Base-by-base conservation (phyloP, 495 filamentous ascomycete genomes). In the Lentithecium fluviatile region DNA sequence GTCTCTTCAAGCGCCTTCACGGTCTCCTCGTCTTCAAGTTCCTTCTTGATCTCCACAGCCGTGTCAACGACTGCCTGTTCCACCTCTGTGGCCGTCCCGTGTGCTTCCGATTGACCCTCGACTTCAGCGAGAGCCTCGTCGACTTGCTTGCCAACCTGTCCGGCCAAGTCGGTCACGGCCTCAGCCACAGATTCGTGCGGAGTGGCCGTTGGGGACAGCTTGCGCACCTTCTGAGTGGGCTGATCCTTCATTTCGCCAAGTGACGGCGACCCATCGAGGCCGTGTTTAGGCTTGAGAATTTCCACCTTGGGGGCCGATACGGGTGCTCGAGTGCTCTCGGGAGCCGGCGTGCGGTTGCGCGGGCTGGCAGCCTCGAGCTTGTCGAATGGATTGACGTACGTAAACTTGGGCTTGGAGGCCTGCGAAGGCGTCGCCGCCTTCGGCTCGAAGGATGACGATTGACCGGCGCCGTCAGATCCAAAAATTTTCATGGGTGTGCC, bases 311-410 rank as follows among this genome's bases (percentile, higher is more conserved):
- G 68, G 6, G 58, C 37, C 29, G 29, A 10, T 32, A 10, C 40
- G 6, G 53, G 23, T 24, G 52, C 13, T 8, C 50, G 45, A 0
- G 65, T 59, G 23, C 60, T 58, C 17, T 68, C 63, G 13, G 69
- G 56, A 21, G 73, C 74, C 24, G 81, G 77, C 3, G 79, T 77
- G 29, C 74, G 78, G 58, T 83, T 85, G 17, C 81, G 81, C 51
- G 86, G 86, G 26, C 84, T 88, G 6, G 85, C 85, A 7, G 79
- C 79, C 58, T 86, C 80, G 26, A 91, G 70, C 68, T 90, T 84
- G 29, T 90, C 88, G 59, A 93, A 91, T 3, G 89, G 89, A 65
- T 91, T 91, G 61, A 86, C 82, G 69, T 90, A 89, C 26, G 82
- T 89, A 74, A 93, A 93, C 24, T 87, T 75, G 19, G 70, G 69